These are phyloP conservation scores for Alisma plantagoaquatica DNA, from an alignment of 106 monocot species.

Conservation along the genomic window DNA sequence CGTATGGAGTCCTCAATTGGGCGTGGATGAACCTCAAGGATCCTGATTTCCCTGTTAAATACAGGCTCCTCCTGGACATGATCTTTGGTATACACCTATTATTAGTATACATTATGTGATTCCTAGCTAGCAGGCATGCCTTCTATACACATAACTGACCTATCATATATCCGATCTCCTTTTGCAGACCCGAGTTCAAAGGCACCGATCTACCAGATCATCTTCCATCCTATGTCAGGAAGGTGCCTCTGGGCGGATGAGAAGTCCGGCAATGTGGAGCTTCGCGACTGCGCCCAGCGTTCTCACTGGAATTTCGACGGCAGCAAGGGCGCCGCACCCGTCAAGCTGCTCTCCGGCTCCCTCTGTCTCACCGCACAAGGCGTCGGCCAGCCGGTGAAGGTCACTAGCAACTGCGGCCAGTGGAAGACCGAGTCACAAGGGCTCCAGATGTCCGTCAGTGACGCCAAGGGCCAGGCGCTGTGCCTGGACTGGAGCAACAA, in stretches of 20 bases:
- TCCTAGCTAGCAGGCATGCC: background rate
- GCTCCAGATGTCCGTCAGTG: background rate
- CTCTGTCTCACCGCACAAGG: background rate
- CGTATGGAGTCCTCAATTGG: slow-evolving; percentile 14
- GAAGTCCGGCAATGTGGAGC: background rate
- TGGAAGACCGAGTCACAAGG: background rate
- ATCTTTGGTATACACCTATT: background rate
- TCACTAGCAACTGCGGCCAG: background rate
- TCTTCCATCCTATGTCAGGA: background rate
- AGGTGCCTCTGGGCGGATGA: background rate
- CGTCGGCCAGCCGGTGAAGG: background rate
- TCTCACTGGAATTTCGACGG: background rate
- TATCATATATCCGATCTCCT: background rate
- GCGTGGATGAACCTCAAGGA: slow-evolving; percentile 16
- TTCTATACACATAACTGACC: background rate
- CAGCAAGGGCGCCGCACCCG: background rate
- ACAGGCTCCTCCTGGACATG: background rate
- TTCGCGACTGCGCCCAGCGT: background rate
- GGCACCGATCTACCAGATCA: background rate
- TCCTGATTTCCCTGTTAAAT: background rate
- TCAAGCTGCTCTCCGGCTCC: background rate
- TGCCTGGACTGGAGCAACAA: background rate
- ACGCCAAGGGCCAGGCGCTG: background rate
- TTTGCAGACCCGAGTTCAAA: background rate
- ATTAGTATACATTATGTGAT: background rate